A percentile compares a stretch with the other conserved stretches of the same genome.
Conservation (phyloP, 1,284 basidiomycete species). For the Phenoliferia sp. region DNA sequence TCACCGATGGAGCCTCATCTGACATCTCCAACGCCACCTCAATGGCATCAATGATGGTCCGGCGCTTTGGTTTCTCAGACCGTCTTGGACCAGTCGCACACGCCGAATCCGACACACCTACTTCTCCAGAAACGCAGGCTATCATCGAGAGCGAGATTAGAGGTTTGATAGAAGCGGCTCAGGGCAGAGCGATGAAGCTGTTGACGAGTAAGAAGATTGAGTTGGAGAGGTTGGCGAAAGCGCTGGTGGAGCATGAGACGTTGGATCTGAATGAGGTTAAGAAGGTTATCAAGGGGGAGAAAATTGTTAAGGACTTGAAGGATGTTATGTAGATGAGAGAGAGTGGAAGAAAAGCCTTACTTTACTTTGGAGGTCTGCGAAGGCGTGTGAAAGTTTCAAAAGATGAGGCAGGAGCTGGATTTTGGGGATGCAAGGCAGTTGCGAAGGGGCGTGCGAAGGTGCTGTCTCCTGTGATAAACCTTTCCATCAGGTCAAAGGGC, state of each 20-base stretch:
- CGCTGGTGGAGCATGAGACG: conserved; percentile 91
- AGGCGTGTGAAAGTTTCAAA: too few relatives aligned
- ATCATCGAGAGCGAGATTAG: conserved; percentile 38
- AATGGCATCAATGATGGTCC: conserved; percentile 82
- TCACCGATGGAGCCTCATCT: conserved; percentile 57
- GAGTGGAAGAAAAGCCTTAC: too few relatives aligned
- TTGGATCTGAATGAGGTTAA: conserved; percentile 76
- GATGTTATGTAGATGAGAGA: not conserved
- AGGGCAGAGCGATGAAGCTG: conserved; percentile 62
- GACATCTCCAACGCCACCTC: conserved; percentile 75
- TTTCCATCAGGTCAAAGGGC: too few relatives aligned
- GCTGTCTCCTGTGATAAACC: too few relatives aligned
- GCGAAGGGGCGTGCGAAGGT: too few relatives aligned
- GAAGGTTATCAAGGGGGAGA: conserved; percentile 44
- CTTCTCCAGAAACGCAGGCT: conserved; percentile 31
- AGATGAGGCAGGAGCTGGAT: too few relatives aligned
- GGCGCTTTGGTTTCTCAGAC: conserved; percentile 73
- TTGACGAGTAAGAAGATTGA: conserved; percentile 70
- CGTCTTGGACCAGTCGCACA: conserved; percentile 33
- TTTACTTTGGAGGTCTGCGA: too few relatives aligned
- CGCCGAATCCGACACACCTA: conserved; percentile 27
- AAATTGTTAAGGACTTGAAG: conserved; percentile 11
- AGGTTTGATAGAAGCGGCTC: conserved; percentile 65
- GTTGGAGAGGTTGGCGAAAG: conserved; percentile 79
- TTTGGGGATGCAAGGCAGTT: too few relatives aligned